Percentiles rank a stretch among this genome's conserved stretches.
Evolutionary conservation across 2,329 filamentous ascomycete species (phyloP).

Genomic region (Dothiorella sarmentorum): DNA sequence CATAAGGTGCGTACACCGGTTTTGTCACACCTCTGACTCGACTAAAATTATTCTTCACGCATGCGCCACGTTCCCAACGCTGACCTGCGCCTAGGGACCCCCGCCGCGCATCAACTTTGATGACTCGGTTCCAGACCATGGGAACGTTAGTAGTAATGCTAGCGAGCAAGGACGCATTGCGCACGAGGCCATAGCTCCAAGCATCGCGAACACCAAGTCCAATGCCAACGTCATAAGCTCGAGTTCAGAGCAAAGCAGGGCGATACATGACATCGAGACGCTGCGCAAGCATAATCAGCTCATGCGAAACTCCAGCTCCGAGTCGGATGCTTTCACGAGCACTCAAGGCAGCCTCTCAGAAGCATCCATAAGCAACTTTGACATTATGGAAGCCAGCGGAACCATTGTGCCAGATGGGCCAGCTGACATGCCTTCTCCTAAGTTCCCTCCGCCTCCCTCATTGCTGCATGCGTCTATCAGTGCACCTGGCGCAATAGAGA

Average conservation of each 20-base stretch:
- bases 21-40: constrained; percentile 10
- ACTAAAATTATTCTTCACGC: constrained; percentile 12
- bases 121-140: constrained; percentile 14
- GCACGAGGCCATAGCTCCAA: constrained; percentile 12
- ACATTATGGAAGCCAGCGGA: constrained; percentile 41
- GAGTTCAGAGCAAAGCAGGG: constrained; percentile 22
- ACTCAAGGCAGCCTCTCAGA: constrained; percentile 30
- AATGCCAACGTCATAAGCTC: constrained; percentile 8
- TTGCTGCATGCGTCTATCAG: background rate
- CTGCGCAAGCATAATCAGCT: constrained; percentile 40
- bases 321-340: constrained; percentile 37
- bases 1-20: constrained; percentile 18
- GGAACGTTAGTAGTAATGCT: constrained; percentile 12
- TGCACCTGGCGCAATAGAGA: constrained; percentile 23
- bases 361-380: constrained; percentile 28
- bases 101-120: constrained; percentile 16
- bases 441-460: background rate
- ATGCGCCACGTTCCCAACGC: constrained; percentile 13
- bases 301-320: constrained; percentile 39
- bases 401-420: constrained; percentile 38
- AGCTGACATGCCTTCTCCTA: constrained; percentile 9
- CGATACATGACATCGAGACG: constrained; percentile 36
- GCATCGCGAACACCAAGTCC: background rate
- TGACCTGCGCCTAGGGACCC: constrained; percentile 15
- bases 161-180: constrained; percentile 12